Percentiles rank a stretch among this genome's conserved stretches.
phyloP scores from a whole-genome alignment of 1,284 basidiomycete species.

The Kwoniella shivajii region DNA sequence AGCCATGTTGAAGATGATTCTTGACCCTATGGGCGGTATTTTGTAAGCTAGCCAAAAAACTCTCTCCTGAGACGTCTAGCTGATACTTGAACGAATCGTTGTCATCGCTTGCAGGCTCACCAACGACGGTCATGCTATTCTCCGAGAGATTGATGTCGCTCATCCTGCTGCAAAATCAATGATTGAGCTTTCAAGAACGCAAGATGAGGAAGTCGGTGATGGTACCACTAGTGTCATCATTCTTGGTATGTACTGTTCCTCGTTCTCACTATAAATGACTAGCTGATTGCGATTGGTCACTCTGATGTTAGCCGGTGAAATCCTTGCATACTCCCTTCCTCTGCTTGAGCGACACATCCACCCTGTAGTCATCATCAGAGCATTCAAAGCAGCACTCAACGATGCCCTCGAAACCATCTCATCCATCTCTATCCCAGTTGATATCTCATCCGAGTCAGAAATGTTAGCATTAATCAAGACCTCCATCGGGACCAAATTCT shows the following conservation, averaged over 20 bases:
- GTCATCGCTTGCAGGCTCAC: conserved; percentile 66
- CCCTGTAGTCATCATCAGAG: conserved; percentile 97
- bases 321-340: conserved; percentile 90
- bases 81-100: too few relatives aligned
- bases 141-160: conserved; percentile 96
- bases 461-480: conserved; percentile 98
- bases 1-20: conserved; percentile 99
- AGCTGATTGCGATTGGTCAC: not conserved
- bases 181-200: conserved; percentile 94
- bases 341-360: conserved; percentile 96
- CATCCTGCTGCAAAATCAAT: conserved; percentile 99
- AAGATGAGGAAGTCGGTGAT: conserved; percentile 98
- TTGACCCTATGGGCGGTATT: conserved; percentile 97
- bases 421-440: conserved; percentile 84
- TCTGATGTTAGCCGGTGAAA: conserved; percentile 79
- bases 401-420: conserved; percentile 79
- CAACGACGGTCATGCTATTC: conserved; percentile 96
- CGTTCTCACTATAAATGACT: not conserved
- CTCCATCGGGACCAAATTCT: conserved; percentile 99
- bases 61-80: not conserved
- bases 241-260: conserved; percentile 68
- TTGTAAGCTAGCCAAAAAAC: conserved; percentile 65
- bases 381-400: conserved; percentile 93
- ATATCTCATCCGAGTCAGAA: conserved; percentile 80
- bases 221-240: conserved; percentile 98